These are phyloP conservation scores for Tuber brumale DNA, from an alignment of 495 filamentous ascomycete genomes.

Conservation along the genomic window DNA sequence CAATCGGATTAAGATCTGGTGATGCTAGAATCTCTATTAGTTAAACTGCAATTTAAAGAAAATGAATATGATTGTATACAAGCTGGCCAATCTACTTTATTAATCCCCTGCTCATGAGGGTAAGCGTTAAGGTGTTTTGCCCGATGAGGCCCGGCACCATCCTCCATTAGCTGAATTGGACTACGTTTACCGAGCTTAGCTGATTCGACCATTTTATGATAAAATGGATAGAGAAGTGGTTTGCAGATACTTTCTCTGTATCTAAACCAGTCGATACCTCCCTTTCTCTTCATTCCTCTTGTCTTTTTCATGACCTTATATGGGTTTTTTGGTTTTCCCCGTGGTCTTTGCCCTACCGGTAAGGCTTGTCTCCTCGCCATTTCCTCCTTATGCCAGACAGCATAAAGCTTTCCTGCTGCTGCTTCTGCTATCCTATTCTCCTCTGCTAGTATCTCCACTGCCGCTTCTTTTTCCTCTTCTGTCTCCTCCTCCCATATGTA, in stretches of 20 bases:
- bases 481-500: too few species aligned
- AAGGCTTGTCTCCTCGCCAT: too few species aligned
- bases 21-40: background rate
- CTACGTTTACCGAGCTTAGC: too few species aligned
- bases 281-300: background rate
- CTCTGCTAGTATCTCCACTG: too few species aligned
- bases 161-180: too few species aligned
- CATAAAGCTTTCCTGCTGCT: too few species aligned
- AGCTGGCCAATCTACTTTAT: background rate
- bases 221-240: conserved; percentile 10
- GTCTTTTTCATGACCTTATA: background rate
- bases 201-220: conserved; percentile 6
- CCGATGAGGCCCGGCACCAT: too few species aligned
- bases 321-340: background rate
- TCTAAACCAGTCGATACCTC: conserved; percentile 6
- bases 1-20: conserved; percentile 7
- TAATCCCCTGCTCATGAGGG: conserved; percentile 2
- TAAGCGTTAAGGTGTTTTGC: background rate
- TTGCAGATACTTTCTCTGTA: conserved; percentile 7
- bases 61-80: too few species aligned
- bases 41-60: too few species aligned
- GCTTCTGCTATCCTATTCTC: too few species aligned
- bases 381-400: too few species aligned
- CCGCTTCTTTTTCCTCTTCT: too few species aligned
- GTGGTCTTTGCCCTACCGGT: background rate